Conservation (phyloP, 352 stramenopile species). For the Globisporangium paddicum region DNA sequence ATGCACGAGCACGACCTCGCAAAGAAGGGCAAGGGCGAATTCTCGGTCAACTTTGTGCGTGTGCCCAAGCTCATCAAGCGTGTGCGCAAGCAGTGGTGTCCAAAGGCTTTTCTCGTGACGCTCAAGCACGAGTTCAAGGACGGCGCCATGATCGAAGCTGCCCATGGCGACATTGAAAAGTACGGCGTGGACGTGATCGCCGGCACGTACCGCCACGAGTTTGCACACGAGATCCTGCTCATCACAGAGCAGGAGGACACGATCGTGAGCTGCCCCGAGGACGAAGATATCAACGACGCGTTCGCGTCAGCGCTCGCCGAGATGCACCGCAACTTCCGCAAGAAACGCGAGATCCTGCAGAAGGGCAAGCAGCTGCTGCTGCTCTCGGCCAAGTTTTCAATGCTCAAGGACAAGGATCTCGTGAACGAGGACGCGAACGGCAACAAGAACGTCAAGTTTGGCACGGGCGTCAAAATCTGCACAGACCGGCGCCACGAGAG, state of each 20-base stretch:
- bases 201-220: conserved; percentile 37
- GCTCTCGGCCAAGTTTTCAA: conserved; percentile 83
- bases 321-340: conserved; percentile 72
- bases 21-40: conserved; percentile 47
- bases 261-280: conserved; percentile 66
- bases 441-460: conserved; percentile 87
- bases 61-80: conserved; percentile 77
- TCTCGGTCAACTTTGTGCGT: conserved; percentile 77
- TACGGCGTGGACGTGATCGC: conserved; percentile 80
- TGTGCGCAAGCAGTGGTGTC: conserved; percentile 78
- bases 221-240: conserved; percentile 63
- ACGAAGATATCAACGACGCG: conserved; percentile 78
- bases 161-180: conserved; percentile 69
- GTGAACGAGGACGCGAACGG: conserved; percentile 81
- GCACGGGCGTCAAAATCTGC: conserved; percentile 69
- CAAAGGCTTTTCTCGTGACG: conserved; percentile 73
- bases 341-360: conserved; percentile 69
- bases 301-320: conserved; percentile 71
- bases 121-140: conserved; percentile 74
- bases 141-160: conserved; percentile 62
- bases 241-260: conserved; percentile 80
- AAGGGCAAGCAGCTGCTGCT: conserved; percentile 74
- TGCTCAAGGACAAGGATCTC: conserved; percentile 84
- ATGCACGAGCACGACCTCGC: conserved; percentile 18
- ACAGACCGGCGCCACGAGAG: conserved; percentile 37